phyloP scores from a whole-genome alignment of 495 filamentous ascomycete genomes.

The Aspergillus cristatus region DNA sequence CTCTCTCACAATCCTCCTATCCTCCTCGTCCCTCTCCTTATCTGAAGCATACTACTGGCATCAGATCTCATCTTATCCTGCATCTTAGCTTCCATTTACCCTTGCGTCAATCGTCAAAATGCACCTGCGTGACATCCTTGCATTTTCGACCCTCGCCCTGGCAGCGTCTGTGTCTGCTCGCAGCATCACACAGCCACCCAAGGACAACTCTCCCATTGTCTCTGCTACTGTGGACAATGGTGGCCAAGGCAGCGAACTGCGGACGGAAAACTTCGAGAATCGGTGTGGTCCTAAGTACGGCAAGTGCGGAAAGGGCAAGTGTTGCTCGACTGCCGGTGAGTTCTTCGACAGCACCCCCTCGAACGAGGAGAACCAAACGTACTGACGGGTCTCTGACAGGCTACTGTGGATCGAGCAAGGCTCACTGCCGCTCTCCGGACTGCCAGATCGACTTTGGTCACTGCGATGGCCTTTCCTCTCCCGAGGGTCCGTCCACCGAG shows the following conservation, averaged over 20 bases:
- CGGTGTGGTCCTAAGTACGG: constrained; percentile 36
- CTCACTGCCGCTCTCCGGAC: constrained; percentile 60
- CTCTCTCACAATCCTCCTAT: constrained; percentile 1
- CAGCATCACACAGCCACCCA: constrained; percentile 1
- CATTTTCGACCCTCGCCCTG: constrained; percentile 7
- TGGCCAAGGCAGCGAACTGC: too few species aligned
- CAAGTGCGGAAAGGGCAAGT: constrained; percentile 46
- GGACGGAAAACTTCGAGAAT: constrained; percentile 11
- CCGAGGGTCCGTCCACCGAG: constrained; percentile 51
- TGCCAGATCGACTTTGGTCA: constrained; percentile 60
- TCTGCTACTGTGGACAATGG: too few species aligned
- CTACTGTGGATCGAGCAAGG: constrained; percentile 51
- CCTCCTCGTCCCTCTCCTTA: constrained; percentile 3
- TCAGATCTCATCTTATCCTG: constrained; percentile 15
- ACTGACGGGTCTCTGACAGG: constrained; percentile 21
- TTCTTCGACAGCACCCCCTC: constrained; percentile 7
- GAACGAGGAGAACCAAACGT: constrained; percentile 6
- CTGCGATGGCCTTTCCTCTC: constrained; percentile 61
- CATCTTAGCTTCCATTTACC: constrained; percentile 13
- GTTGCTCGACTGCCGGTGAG: constrained; percentile 56
- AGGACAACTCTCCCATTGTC: too few species aligned
- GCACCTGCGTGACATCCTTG: constrained; percentile 12
- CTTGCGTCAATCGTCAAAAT: constrained; percentile 15
- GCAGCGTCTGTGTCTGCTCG: constrained; percentile 7
- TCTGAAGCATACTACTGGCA: constrained; percentile 2